Percentiles rank a stretch among this genome's conserved stretches.
phyloP scores from a whole-genome alignment of 768 basidiomycete species.

The Russula vinacea region DNA sequence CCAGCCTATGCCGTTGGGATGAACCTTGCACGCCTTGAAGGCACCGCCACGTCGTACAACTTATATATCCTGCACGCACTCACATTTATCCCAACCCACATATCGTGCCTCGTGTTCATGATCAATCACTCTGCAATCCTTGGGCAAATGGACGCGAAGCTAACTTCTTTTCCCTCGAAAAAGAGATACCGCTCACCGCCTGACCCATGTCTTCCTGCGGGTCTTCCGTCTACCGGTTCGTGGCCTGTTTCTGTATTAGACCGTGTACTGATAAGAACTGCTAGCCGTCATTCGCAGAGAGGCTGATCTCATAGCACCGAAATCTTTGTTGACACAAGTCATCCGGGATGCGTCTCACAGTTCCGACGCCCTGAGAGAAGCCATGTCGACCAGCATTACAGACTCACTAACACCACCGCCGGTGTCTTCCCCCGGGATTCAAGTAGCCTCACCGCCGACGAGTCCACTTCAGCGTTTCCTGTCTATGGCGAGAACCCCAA shows the following conservation, averaged over 20 bases:
- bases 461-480: slow-evolving; percentile 28
- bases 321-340: slow-evolving; percentile 54
- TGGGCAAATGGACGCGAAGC: slow-evolving; percentile 16
- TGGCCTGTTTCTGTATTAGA: slow-evolving; percentile 6
- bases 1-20: slow-evolving; percentile 11
- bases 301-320: slow-evolving; percentile 56
- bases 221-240: slow-evolving; percentile 67
- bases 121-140: slow-evolving; percentile 26
- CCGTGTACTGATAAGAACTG: slow-evolving; percentile 30
- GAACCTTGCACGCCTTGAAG: background rate
- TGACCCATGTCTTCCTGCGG: slow-evolving; percentile 59
- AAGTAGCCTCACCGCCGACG: slow-evolving; percentile 12
- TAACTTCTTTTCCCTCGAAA: background rate
- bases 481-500: slow-evolving; percentile 28
- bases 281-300: slow-evolving; percentile 71
- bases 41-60: slow-evolving; percentile 3
- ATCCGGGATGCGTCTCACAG: slow-evolving; percentile 35
- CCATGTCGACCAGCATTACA: slow-evolving; percentile 35
- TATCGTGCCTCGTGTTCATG: slow-evolving; percentile 14
- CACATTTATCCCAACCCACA: background rate
- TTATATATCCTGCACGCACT: slow-evolving; percentile 10
- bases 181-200: slow-evolving; percentile 44
- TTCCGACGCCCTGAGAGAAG: slow-evolving; percentile 29
- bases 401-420: slow-evolving; percentile 36
- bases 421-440: background rate